A percentile compares a stretch with the other conserved stretches of the same genome.
Conservation (phyloP, 768 basidiomycete genomes). For the Clathrus columnatus region DNA sequence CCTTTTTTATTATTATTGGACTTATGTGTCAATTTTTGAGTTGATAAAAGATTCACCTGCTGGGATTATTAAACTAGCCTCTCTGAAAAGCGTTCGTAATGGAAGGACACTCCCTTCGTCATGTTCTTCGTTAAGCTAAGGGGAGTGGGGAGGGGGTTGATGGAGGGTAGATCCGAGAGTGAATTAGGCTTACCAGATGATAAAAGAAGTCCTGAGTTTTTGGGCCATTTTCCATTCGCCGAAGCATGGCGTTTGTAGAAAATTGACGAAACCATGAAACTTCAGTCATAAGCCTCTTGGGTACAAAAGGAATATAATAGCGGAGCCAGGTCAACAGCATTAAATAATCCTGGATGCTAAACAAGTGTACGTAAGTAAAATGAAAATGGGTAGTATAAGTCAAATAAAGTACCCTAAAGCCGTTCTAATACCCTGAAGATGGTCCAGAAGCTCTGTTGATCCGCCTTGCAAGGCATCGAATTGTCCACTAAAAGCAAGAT, state of each 20-base stretch:
- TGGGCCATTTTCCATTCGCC: slow-evolving; percentile 2
- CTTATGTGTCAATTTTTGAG: background rate
- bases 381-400: too few relatives aligned
- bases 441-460: slow-evolving; percentile 27
- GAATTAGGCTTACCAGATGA: slow-evolving; percentile 28
- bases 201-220: slow-evolving; percentile 27
- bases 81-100: slow-evolving; percentile 25
- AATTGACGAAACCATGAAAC: slow-evolving; percentile 25
- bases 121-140: slow-evolving; percentile 33
- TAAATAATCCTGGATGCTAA: too few relatives aligned
- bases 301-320: too few relatives aligned
- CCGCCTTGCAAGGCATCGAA: background rate
- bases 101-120: slow-evolving; percentile 14
- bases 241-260: slow-evolving; percentile 15
- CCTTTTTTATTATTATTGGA: slow-evolving; percentile 13
- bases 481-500: slow-evolving; percentile 26
- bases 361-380: too few relatives aligned
- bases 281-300: too few relatives aligned
- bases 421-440: slow-evolving; percentile 10
- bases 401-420: too few relatives aligned
- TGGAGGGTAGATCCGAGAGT: background rate
- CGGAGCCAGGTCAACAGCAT: too few relatives aligned
- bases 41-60: slow-evolving; percentile 21
- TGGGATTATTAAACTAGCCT: slow-evolving; percentile 30
- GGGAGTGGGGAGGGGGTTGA: background rate